A percentile compares a stretch with the other conserved stretches of the same genome.
phyloP scores from a whole-genome alignment of 2,329 filamentous ascomycete genomes.

The Ophiostoma sp. region DNA sequence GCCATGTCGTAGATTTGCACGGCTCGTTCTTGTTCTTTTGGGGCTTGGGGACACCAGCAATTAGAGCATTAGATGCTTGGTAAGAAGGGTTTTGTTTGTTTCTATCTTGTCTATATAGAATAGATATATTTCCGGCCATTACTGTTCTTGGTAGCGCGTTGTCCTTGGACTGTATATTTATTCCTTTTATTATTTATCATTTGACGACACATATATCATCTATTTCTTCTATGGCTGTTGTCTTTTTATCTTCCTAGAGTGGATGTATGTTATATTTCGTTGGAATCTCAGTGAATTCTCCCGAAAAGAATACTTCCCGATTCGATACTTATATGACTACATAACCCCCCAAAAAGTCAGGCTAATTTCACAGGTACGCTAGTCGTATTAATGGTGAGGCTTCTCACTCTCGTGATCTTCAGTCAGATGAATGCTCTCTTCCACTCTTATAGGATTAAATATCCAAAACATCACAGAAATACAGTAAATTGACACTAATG shows the following conservation, averaged over 20 bases:
- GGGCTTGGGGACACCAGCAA: background rate
- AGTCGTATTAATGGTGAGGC: no score
- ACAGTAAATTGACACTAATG: no score
- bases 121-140: background rate
- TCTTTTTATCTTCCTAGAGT: background rate
- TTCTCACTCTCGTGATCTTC: no score
- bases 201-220: background rate
- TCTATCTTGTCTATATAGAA: background rate
- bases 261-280: background rate
- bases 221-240: background rate
- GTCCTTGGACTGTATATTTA: background rate
- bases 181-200: background rate
- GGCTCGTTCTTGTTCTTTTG: no score
- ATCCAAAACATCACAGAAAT: no score
- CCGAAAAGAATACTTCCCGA: background rate
- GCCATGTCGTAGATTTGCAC: slow-evolving; percentile 27
- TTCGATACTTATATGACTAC: background rate
- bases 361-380: background rate
- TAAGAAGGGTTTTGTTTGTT: background rate
- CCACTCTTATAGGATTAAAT: no score
- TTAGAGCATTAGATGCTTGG: background rate
- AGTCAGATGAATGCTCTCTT: no score
- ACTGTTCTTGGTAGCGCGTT: background rate
- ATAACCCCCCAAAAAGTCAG: background rate
- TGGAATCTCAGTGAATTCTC: no score